These are phyloP conservation scores for Phytophthora hibernalis DNA, from an alignment of 352 stramenopile species.

Conservation along the genomic window DNA sequence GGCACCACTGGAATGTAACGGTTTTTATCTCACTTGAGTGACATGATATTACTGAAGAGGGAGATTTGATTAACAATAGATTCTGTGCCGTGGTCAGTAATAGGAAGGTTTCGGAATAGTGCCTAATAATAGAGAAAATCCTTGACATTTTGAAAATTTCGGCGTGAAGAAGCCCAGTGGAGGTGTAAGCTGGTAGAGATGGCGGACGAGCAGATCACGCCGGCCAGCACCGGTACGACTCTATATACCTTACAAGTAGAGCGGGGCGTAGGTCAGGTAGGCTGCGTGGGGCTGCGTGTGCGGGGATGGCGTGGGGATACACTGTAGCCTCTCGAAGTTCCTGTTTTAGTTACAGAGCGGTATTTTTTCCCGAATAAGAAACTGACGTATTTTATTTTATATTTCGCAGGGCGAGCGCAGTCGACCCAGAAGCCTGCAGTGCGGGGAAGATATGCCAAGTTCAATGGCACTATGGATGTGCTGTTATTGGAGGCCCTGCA, in stretches of 20 bases:
- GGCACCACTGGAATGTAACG: conserved; percentile 35
- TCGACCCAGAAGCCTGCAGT: conserved; percentile 40
- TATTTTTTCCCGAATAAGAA: neutral
- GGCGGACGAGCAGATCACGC: conserved; percentile 36
- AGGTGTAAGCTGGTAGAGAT: conserved; percentile 16
- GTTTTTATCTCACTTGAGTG: no score
- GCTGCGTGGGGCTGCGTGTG: conserved; percentile 20
- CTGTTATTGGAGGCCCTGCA: conserved; percentile 77
- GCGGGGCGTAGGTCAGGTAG: conserved; percentile 28
- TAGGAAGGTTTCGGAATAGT: neutral
- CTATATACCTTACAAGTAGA: conserved; percentile 44
- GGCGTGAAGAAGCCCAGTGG: conserved; percentile 4
- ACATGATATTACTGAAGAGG: no score
- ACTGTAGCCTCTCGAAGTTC: neutral
- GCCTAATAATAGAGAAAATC: conserved; percentile 24
- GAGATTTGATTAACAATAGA: no score
- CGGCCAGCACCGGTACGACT: conserved; percentile 41
- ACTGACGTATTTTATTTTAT: neutral
- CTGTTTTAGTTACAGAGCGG: conserved; percentile 27
- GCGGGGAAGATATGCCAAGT: conserved; percentile 82
- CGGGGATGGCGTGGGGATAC: conserved; percentile 1
- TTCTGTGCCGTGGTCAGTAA: neutral
- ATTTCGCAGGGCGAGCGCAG: conserved; percentile 5
- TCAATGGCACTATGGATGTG: conserved; percentile 82
- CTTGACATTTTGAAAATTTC: conserved; percentile 34